These are phyloP conservation scores for Cucurbita pepo DNA, from an alignment of 306 rosid genomes.

Conservation along the genomic window DNA sequence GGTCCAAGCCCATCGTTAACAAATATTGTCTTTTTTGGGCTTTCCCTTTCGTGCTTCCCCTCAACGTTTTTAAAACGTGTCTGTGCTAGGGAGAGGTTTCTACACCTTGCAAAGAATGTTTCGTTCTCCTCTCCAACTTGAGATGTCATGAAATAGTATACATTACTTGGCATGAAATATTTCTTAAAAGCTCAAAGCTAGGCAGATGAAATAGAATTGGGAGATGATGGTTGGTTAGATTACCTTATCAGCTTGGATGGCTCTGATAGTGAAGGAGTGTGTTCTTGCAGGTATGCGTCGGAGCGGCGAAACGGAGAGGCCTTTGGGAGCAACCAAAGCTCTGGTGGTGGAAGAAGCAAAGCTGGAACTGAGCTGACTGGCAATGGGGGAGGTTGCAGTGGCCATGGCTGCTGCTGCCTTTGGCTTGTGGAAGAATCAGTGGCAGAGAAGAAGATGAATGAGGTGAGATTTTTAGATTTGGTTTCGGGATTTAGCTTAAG, in stretches of 20 bases:
- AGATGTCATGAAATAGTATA: neutral
- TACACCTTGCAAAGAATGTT: no score
- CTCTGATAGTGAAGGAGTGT: slow-evolving; percentile 47
- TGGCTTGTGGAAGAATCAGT: neutral
- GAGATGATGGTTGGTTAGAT: neutral
- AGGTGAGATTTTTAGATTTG: slow-evolving; percentile 6
- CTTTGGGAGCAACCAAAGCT: slow-evolving; percentile 51
- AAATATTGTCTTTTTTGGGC: no score
- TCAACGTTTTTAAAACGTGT: no score
- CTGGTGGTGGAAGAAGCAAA: slow-evolving; percentile 44
- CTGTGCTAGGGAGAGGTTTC: no score
- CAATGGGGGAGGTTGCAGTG: slow-evolving; percentile 60
- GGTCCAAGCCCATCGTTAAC: no score
- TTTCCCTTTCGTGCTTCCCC: no score
- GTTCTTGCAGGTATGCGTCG: slow-evolving; percentile 21
- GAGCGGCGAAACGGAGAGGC: slow-evolving; percentile 46
- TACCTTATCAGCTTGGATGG: slow-evolving; percentile 78
- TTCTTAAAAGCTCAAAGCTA: neutral
- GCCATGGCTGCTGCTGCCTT: slow-evolving; percentile 35
- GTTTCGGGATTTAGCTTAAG: neutral
- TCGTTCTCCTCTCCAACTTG: no score
- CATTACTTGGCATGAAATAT: neutral
- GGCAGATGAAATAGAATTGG: neutral
- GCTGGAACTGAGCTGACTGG: slow-evolving; percentile 69
- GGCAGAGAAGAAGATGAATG: slow-evolving; percentile 6